Evolutionary conservation across 163 green algal species (phyloP), one percentile per base, ranked within the genome.

Genomic region (Scenedesmus sp.): DNA sequence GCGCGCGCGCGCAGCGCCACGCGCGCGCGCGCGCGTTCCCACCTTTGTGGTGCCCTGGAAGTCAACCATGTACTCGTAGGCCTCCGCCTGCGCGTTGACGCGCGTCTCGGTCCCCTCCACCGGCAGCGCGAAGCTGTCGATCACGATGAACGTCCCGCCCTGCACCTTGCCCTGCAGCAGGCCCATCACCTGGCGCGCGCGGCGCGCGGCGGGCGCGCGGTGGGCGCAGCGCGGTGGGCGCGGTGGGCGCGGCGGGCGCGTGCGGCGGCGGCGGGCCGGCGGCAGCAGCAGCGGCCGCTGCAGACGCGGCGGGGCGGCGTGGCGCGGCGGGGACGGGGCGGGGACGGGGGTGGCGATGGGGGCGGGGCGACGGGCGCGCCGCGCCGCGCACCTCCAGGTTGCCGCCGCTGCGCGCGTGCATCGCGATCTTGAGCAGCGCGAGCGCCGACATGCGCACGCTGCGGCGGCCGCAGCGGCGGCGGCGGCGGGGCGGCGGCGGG

Each of bases 61-160:
- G 62, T 96, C 90, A 11, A 98, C 88, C 88, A 99, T 97, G 87
- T 97, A 98, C 80, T 99, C 96, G 77, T 98, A 96, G 0, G 94
- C 96, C 79, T 98, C 93, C n/a, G 89, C 84, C 64, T 89, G 82
- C 17, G 75, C 75, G 33, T 82, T 69, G 4, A 80, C 71, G 0
- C 96, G 82, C 17, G 96, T 99, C 84, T 99, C 96, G 5, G 96
- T 99, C 60, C 96, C 96, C 85, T 99, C 96, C 70, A 99, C 96
- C 9, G 96, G 96, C 73, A 99, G 91, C 5, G 95, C 92, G 89
- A 98, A 99, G 5, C 85, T 88, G 83, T 99, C 96, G n/a, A 98
- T 88, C 2, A 99, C 94, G 14, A 98, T 87, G 84, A 99, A 98
- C 4, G 92, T 95, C 71, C 96, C 88, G 24, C 86, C 87, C 57